Evolutionary conservation across 176 grass and related monocot genomes (phyloP), one percentile per base, ranked within the genome.

Genomic region (Zea luxurians): DNA sequence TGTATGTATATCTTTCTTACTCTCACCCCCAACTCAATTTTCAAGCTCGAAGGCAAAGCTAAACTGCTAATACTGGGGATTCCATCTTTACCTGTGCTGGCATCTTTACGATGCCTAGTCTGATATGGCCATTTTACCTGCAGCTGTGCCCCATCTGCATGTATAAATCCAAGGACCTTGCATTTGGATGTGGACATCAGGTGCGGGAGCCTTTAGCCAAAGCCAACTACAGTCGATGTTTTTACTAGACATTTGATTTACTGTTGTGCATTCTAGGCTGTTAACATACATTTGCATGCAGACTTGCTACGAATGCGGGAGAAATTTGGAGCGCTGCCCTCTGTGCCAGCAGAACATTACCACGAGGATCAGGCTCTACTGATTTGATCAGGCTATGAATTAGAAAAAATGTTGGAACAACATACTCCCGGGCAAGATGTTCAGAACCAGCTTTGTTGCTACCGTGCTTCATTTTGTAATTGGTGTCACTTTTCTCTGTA

Each of bases 121-220:
- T 49, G 7, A 64, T 70, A 44, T 70, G 53, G 37, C 0, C 48
- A 58, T 48, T 46, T 68, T 76, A 6, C 81, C 78, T 76, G 57
- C 88, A 98, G 96, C 8, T 87, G 17, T 98, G 96, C 47, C 89
- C 89, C 20, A 95, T 98, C 78, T 98, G 96, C 80, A 84, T 98
- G 80, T 90, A 87, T 85, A 94, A 90, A 85, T 72, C 89, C 4
- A 98, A 98, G 81, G 96, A 98, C 79, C 85, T 91, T 13, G 96
- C 96, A 42, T 98, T 98, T 83, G 96, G 96, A 80, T 98, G 96
- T 66, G 96, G 96, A 59, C 96, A 98, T 80, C 96, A 95, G 92
- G 96, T 98, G 70, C 57, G 48, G 21, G 78, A 80, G 70, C 48
- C 4, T 76, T 69, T 7, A 55, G 43, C 44, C 27, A 61, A 68